Evolutionary conservation across 2,329 filamentous ascomycete species (phyloP).

Genomic region (Hypoxylon sp.): DNA sequence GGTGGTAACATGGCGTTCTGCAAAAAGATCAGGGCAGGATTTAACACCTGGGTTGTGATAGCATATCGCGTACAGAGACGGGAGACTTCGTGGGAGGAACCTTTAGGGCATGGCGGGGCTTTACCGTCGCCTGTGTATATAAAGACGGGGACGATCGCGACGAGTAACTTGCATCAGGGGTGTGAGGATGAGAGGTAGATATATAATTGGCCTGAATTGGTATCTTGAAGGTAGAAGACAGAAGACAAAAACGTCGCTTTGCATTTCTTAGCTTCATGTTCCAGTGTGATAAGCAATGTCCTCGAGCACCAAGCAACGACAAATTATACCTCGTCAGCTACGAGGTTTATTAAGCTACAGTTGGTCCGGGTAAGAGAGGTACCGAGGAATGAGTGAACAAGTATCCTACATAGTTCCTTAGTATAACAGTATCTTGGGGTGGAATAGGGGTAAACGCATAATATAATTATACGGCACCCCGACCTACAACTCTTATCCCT

Average conservation of each 20-base stretch:
- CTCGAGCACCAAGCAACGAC: not conserved
- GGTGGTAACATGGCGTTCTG: conserved; percentile 35
- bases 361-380: too few relatives aligned
- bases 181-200: conserved; percentile 36
- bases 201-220: conserved; percentile 45
- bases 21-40: conserved; percentile 40
- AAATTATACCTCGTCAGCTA: not conserved
- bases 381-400: too few relatives aligned
- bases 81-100: not conserved
- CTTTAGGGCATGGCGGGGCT: conserved; percentile 1
- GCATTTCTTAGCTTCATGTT: conserved; percentile 13
- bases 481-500: too few relatives aligned
- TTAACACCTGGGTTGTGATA: conserved; percentile 38
- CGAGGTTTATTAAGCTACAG: not conserved
- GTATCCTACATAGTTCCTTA: too few relatives aligned
- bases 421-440: too few relatives aligned
- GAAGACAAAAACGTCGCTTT: conserved; percentile 27
- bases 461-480: too few relatives aligned
- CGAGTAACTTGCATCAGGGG: not conserved
- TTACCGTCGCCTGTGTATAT: conserved; percentile 39
- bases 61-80: conserved; percentile 24
- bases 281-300: not conserved
- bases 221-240: conserved; percentile 35
- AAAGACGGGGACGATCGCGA: conserved; percentile 18
- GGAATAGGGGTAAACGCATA: too few relatives aligned